Evolutionary conservation across 1,284 basidiomycete species (phyloP).

Genomic region (Volvariella volvacea): DNA sequence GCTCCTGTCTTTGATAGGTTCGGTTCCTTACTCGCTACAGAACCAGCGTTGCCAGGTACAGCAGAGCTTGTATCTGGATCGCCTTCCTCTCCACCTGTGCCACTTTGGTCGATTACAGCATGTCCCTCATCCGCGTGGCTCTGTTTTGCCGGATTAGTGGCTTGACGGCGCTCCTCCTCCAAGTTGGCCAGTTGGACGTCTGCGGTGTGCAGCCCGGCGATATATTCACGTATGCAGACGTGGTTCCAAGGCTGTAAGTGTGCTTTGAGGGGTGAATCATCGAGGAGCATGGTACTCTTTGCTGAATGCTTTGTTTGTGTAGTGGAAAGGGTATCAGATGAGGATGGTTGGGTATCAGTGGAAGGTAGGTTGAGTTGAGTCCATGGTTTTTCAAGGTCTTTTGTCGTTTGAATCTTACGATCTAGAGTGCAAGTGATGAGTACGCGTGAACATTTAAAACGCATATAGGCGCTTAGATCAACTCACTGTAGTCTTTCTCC

Average conservation of each 20-base stretch:
- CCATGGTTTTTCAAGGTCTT: conserved; percentile 78
- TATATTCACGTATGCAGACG: conserved; percentile 68
- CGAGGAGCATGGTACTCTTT: conserved; percentile 69
- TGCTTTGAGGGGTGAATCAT: conserved; percentile 78
- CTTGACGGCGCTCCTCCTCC: background rate
- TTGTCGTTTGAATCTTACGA: conserved; percentile 64
- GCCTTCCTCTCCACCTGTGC: conserved; percentile 6
- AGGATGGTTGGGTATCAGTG: conserved; percentile 2
- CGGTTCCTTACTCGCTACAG: background rate
- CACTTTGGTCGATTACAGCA: conserved; percentile 5
- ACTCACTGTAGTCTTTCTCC: conserved; percentile 55
- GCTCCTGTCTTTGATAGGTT: background rate
- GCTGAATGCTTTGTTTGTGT: conserved; percentile 41
- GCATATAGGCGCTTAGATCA: background rate
- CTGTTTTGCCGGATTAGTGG: background rate
- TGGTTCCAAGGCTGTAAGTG: conserved; percentile 78
- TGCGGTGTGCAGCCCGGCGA: conserved; percentile 30
- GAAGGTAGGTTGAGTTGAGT: conserved; percentile 15
- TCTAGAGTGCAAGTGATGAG: conserved; percentile 25
- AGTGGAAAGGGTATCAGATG: conserved; percentile 7
- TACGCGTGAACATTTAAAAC: conserved; percentile 4
- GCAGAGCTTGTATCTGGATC: conserved; percentile 4
- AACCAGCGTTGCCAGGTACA: conserved; percentile 5
- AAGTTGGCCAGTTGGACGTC: conserved; percentile 32
- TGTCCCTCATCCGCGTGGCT: too few species aligned